A percentile compares a stretch with the other conserved stretches of the same genome.
phyloP scores from a whole-genome alignment of 495 filamentous ascomycete genomes.

The Aspergillus avenaceus region DNA sequence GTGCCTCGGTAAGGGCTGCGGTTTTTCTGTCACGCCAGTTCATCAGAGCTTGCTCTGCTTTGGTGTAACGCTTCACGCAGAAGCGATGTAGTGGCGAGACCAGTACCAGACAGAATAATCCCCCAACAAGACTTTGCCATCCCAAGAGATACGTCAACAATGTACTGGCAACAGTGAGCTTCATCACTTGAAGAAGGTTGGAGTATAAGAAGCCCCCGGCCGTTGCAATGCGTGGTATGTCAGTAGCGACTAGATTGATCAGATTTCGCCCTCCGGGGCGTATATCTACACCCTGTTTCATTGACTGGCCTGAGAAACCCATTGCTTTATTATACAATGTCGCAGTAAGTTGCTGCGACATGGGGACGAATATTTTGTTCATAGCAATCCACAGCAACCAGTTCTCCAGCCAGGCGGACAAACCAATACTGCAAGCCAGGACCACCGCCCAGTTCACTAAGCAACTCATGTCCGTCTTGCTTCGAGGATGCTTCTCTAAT shows the following conservation, averaged over 20 bases:
- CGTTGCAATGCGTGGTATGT: constrained; percentile 58
- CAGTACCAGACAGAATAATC: constrained; percentile 53
- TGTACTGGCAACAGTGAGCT: constrained; percentile 52
- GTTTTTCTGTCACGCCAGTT: constrained; percentile 65
- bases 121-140: constrained; percentile 57
- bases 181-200: constrained; percentile 43
- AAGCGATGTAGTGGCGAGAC: constrained; percentile 60
- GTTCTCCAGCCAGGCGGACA: constrained; percentile 5
- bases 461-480: background rate
- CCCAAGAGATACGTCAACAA: constrained; percentile 62
- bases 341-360: background rate
- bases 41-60: constrained; percentile 61
- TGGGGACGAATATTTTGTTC: background rate
- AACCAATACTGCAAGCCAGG: background rate
- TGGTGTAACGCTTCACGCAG: constrained; percentile 55
- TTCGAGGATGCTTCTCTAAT: background rate
- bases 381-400: constrained; percentile 6
- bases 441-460: background rate
- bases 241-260: constrained; percentile 68
- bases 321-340: background rate
- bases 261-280: constrained; percentile 48
- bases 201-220: constrained; percentile 51
- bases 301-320: background rate
- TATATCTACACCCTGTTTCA: background rate
- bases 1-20: constrained; percentile 63